Percentiles rank a stretch among this genome's conserved stretches.
Evolutionary conservation across 75 land plant genomes (phyloP).

Genomic region (Adiantum capillusveneris): DNA sequence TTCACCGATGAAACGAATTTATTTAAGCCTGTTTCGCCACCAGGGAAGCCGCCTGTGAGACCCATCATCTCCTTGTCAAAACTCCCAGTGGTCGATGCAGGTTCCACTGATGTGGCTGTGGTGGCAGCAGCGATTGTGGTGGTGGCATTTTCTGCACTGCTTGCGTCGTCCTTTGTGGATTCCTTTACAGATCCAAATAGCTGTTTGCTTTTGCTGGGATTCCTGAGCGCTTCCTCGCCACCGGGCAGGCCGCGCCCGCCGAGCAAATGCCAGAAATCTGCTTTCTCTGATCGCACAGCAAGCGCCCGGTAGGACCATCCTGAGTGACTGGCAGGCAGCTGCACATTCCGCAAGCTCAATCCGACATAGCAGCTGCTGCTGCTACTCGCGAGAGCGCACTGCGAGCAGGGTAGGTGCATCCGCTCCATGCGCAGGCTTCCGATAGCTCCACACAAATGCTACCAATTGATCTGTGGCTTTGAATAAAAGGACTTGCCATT

Average conservation of each 20-base stretch:
- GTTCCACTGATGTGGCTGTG: neutral
- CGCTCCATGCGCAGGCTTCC: too few relatives aligned
- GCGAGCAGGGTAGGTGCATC: neutral
- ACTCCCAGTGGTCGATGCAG: neutral
- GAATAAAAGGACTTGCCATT: too few relatives aligned
- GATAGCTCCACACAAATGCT: too few relatives aligned
- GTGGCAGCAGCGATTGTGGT: neutral
- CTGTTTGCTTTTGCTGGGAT: constrained; percentile 29
- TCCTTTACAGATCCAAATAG: neutral
- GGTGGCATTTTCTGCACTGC: neutral
- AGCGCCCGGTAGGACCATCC: too few relatives aligned
- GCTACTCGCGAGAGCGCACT: neutral
- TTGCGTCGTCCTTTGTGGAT: constrained; percentile 5
- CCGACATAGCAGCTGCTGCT: neutral
- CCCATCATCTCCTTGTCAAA: constrained; percentile 85
- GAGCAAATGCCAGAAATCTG: constrained; percentile 28
- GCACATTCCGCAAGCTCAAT: neutral
- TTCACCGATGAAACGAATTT: constrained; percentile 32
- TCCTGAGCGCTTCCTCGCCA: constrained; percentile 50
- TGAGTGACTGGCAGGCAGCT: neutral
- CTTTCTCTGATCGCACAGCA: too few relatives aligned
- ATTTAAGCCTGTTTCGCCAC: constrained; percentile 74
- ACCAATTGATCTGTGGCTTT: too few relatives aligned
- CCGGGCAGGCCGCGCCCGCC: constrained; percentile 85
- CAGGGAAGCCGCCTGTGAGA: constrained; percentile 88